A percentile compares a stretch with the other conserved stretches of the same genome.
Evolutionary conservation across 1,284 basidiomycete genomes (phyloP).

Genomic region (Heimioporus retisporus): DNA sequence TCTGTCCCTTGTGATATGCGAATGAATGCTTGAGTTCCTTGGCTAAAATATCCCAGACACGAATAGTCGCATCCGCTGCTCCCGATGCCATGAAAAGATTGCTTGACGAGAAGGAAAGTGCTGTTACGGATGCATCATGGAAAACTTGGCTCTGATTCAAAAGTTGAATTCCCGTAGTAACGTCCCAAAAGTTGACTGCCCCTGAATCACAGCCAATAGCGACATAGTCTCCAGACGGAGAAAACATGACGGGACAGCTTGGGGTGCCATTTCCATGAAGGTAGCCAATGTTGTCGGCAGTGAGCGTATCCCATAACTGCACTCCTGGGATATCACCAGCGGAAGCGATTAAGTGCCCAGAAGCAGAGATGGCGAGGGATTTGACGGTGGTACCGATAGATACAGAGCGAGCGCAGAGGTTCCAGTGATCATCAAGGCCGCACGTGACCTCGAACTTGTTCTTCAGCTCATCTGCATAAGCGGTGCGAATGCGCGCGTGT

Average conservation of each 20-base stretch:
- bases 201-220: slow-evolving; percentile 30
- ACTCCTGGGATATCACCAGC: slow-evolving; percentile 28
- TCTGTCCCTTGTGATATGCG: slow-evolving; percentile 18
- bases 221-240: slow-evolving; percentile 31
- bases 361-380: slow-evolving; percentile 30
- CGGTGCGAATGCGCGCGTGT: slow-evolving; percentile 20
- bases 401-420: slow-evolving; percentile 24
- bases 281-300: slow-evolving; percentile 26
- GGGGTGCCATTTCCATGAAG: slow-evolving; percentile 16
- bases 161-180: slow-evolving; percentile 25
- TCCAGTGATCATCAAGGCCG: slow-evolving; percentile 29
- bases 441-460: slow-evolving; percentile 21
- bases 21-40: slow-evolving; percentile 15
- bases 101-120: slow-evolving; percentile 25
- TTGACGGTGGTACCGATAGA: slow-evolving; percentile 15
- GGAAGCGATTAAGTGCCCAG: slow-evolving; percentile 28
- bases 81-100: slow-evolving; percentile 24
- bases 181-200: slow-evolving; percentile 33
- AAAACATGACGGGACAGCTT: slow-evolving; percentile 33
- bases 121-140: slow-evolving; percentile 16
- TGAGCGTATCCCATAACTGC: slow-evolving; percentile 32
- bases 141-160: slow-evolving; percentile 7
- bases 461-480: slow-evolving; percentile 24
- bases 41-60: slow-evolving; percentile 22
- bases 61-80: slow-evolving; percentile 25